Evolutionary conservation across 768 basidiomycete species (phyloP), one percentile per base, ranked within the genome.

Genomic region (Trametes cubensis): DNA sequence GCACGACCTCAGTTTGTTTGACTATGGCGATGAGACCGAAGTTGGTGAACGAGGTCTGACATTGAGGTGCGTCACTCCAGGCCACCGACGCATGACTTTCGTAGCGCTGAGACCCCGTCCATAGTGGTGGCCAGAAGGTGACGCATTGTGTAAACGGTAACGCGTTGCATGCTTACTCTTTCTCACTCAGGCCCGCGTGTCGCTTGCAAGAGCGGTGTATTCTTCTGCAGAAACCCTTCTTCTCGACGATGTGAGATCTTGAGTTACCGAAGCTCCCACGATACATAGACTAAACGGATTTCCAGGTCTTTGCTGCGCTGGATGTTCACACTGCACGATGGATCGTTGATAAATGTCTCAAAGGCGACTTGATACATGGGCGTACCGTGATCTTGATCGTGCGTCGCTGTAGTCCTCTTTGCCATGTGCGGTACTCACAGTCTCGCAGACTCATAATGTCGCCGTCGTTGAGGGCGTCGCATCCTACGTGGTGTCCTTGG

Each of bases 401-500:
- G 58, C 58, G 79, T 68, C 28, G 28, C 28, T 30, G 8, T 4
- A 30, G 28, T 30, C 28, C 28, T 30, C 28, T 8, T 30, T 30
- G 28, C 28, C 28, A 30, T 30, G 28, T 30, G 28, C 28, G 28
- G 28, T 30, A 30, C 28, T 30, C 28, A 30, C 28, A 8, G 28
- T 30, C 8, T 30, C 28, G 28, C 28, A 80, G 79, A 81, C 80
- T 0, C 81, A 82, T 67, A 80, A 81, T 60, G 77, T 87, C 34
- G 80, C 81, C 1, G 74, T 87, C 71, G 74, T 79, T 4, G 74
- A 74, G 11, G 77, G 82, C 11, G 77, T 85, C 20, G 83, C 85
- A 8, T 76, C 79, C 5, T 82, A 81, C 61, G 80, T 86, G 6
- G 79, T 88, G 10, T 80, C 82, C 0, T 63, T 88, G 20, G 78